Conservation (phyloP, 75 land plant genomes). For the Sequoia sempervirens region DNA sequence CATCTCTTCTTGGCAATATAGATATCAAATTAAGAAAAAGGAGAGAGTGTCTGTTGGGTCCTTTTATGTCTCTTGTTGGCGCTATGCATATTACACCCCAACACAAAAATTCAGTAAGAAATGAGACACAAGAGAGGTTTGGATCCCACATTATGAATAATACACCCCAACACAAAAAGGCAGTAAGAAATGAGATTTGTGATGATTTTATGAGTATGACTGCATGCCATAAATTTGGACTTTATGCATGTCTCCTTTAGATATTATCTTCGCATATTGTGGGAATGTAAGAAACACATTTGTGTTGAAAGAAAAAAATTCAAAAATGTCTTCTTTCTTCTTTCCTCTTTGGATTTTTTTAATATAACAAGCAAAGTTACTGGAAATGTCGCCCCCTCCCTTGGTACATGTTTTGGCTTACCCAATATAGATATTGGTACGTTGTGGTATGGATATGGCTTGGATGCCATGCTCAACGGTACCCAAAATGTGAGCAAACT, state of each 20-base stretch:
- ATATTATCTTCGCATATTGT: not conserved
- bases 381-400: too few relatives aligned
- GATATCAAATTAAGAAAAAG: not conserved
- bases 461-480: too few relatives aligned
- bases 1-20: not conserved
- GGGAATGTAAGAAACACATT: not conserved
- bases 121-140: not conserved
- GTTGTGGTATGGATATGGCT: too few relatives aligned
- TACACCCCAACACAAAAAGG: not conserved
- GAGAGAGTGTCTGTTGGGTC: too few relatives aligned
- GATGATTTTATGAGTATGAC: not conserved
- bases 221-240: not conserved
- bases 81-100: too few relatives aligned
- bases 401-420: too few relatives aligned
- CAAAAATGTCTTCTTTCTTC: too few relatives aligned
- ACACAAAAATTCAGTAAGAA: not conserved
- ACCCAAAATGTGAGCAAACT: too few relatives aligned
- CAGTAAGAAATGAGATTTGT: not conserved
- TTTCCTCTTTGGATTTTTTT: not conserved
- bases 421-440: too few relatives aligned
- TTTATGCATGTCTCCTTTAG: not conserved
- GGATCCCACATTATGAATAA: not conserved
- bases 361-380: not conserved
- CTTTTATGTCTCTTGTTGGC: not conserved
- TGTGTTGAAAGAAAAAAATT: too few relatives aligned